These are phyloP conservation scores for Hypoxylon trugodes DNA, from an alignment of 495 filamentous ascomycete genomes.

Conservation along the genomic window DNA sequence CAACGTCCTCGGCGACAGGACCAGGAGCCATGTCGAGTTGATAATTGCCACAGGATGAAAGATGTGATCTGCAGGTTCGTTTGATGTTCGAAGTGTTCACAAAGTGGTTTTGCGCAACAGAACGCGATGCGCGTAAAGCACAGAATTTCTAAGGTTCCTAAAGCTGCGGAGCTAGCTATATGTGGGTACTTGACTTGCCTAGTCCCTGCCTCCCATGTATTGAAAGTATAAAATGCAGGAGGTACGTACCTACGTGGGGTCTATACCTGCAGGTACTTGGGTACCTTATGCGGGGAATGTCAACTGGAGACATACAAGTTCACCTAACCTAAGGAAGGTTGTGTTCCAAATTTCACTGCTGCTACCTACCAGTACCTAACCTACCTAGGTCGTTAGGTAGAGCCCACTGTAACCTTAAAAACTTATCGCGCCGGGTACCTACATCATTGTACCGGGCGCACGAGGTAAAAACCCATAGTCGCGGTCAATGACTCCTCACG, in stretches of 20 bases:
- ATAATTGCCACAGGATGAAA: not conserved
- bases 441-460: not conserved
- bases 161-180: not conserved
- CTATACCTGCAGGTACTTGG: too few species aligned
- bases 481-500: conserved; percentile 11
- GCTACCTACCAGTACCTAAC: too few species aligned
- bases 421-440: conserved; percentile 3
- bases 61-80: not conserved
- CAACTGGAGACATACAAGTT: too few species aligned
- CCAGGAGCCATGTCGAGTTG: conserved; percentile 51
- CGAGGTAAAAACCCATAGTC: not conserved
- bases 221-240: not conserved
- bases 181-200: not conserved
- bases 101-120: conserved; percentile 15
- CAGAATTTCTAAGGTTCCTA: conserved; percentile 2
- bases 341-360: too few species aligned
- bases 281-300: too few species aligned
- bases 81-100: not conserved
- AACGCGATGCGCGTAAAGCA: conserved; percentile 47
- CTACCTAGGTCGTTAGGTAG: too few species aligned
- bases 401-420: too few species aligned
- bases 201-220: too few species aligned
- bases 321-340: too few species aligned
- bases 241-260: not conserved
- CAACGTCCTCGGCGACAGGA: conserved; percentile 61